A percentile compares a stretch with the other conserved stretches of the same genome.
Conservation (phyloP, 352 stramenopile species). For the Globisporangium solare region DNA sequence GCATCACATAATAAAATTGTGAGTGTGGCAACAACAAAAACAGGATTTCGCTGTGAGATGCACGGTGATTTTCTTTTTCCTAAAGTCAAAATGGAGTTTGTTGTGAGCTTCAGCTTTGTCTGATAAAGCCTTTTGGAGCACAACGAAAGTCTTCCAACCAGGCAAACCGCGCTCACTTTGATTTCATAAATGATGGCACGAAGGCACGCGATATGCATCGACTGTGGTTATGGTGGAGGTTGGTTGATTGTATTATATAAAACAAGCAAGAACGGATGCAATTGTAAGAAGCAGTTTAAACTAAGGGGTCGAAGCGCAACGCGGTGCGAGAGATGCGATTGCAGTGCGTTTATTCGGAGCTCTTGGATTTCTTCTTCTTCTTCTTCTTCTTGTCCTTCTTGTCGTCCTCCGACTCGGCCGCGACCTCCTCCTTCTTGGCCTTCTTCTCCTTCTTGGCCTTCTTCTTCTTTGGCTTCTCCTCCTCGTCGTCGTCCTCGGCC, state of each 20-base stretch:
- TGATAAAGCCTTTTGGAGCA: too few species aligned
- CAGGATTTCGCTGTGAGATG: too few species aligned
- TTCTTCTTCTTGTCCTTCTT: constrained; percentile 46
- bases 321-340: background rate
- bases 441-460: constrained; percentile 57
- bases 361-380: constrained; percentile 35
- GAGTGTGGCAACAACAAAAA: too few species aligned
- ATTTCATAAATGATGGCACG: too few species aligned
- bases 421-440: constrained; percentile 38
- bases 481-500: constrained; percentile 44
- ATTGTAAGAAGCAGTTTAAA: background rate
- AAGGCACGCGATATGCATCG: too few species aligned
- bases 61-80: too few species aligned
- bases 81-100: too few species aligned
- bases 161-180: too few species aligned
- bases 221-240: too few species aligned
- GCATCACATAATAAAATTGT: too few species aligned
- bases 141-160: too few species aligned
- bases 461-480: constrained; percentile 64
- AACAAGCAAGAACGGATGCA: background rate
- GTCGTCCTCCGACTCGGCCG: constrained; percentile 25
- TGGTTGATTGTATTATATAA: background rate
- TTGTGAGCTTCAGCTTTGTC: too few species aligned
- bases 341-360: constrained; percentile 9
- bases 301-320: background rate